These are phyloP conservation scores for Rhizophlyctis rosea DNA, from an alignment of 192 early-diverging fungal genomes.

Conservation along the genomic window DNA sequence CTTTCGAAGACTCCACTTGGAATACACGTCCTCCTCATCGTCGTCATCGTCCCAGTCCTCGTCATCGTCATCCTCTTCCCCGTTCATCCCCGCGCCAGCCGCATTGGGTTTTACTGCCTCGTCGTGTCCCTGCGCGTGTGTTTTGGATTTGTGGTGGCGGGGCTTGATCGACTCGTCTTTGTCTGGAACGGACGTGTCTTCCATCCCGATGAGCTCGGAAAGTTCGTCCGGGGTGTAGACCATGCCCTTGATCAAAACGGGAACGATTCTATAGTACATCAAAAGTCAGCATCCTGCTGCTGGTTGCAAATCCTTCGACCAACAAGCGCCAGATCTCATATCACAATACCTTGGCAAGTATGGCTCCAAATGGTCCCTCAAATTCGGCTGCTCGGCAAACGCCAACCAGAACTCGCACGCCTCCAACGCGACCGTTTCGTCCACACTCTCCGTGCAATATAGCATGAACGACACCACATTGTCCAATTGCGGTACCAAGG, in stretches of 20 bases:
- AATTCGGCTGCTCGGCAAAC: conserved; percentile 88
- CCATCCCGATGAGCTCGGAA: conserved; percentile 59
- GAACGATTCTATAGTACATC: conserved; percentile 74
- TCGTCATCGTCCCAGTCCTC: conserved; percentile 84
- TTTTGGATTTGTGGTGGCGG: conserved; percentile 81
- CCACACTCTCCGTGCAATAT: conserved; percentile 68
- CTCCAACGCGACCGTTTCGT: conserved; percentile 85
- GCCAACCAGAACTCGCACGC: conserved; percentile 99
- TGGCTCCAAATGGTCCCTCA: conserved; percentile 57
- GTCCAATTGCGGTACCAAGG: conserved; percentile 80
- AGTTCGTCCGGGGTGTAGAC: conserved; percentile 94
- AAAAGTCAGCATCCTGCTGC: conserved; percentile 57
- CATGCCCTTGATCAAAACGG: conserved; percentile 92
- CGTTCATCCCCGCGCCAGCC: conserved; percentile 9
- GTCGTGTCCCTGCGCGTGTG: conserved; percentile 66
- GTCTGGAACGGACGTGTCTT: conserved; percentile 86
- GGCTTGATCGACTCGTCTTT: conserved; percentile 91
- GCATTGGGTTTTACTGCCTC: conserved; percentile 36
- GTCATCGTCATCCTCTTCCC: conserved; percentile 38
- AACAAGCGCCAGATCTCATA: no score
- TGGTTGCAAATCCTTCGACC: neutral
- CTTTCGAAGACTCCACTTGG: conserved; percentile 98
- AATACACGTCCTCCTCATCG: conserved; percentile 81
- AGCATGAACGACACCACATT: conserved; percentile 95
- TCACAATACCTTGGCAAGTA: conserved; percentile 30